Percentiles rank a stretch among this genome's conserved stretches.
These are phyloP conservation scores for Camillea tinctor DNA, from an alignment of 2,329 filamentous ascomycete species.

Conservation along the genomic window DNA sequence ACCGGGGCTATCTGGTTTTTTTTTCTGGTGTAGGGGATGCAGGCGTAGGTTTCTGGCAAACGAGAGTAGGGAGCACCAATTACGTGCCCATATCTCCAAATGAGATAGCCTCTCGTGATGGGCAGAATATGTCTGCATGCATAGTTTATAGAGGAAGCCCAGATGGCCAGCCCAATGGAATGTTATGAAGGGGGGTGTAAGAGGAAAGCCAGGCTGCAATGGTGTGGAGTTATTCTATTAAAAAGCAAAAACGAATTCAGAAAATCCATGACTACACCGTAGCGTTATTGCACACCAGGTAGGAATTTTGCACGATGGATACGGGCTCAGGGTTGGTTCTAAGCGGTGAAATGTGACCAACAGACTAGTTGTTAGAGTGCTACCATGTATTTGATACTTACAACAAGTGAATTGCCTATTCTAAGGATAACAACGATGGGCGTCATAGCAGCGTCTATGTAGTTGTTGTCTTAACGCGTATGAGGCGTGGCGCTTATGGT, in stretches of 20 bases:
- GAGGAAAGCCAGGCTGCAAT: neutral
- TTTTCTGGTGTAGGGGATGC: too few relatives aligned
- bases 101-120: slow-evolving; percentile 13
- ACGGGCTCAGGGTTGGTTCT: slow-evolving; percentile 7
- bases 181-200: slow-evolving; percentile 1
- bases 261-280: neutral
- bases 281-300: slow-evolving; percentile 4
- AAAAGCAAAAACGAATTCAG: too few relatives aligned
- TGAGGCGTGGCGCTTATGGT: neutral
- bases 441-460: slow-evolving; percentile 1
- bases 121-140: slow-evolving; percentile 5
- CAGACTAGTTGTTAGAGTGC: neutral
- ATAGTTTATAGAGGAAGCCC: neutral
- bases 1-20: too few relatives aligned
- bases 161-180: neutral
- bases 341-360: slow-evolving; percentile 4
- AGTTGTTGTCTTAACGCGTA: neutral
- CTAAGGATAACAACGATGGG: neutral
- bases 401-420: neutral
- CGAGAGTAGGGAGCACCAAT: neutral
- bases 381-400: slow-evolving; percentile 8
- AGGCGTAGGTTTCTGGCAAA: too few relatives aligned
- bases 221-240: too few relatives aligned
- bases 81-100: slow-evolving; percentile 1
- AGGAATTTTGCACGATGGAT: slow-evolving; percentile 4